phyloP scores from a whole-genome alignment of 148 eudicot species.

The Gaultheria prostrata region DNA sequence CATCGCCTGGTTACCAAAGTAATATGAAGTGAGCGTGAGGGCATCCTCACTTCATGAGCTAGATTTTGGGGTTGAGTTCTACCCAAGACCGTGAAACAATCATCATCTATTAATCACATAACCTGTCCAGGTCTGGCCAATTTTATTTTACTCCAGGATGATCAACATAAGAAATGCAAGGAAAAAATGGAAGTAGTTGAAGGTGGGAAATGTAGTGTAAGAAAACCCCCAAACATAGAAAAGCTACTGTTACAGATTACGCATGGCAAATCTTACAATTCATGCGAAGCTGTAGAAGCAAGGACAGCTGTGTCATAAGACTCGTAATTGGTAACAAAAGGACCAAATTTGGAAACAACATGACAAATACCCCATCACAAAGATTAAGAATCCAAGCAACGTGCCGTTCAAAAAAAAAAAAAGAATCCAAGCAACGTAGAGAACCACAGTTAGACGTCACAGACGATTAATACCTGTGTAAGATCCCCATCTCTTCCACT shows the following conservation, averaged over 20 bases:
- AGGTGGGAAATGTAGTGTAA: not conserved
- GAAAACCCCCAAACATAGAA: not conserved
- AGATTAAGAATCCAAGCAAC: not conserved
- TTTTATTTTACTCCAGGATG: not conserved
- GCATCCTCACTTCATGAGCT: no score
- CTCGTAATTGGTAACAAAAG: not conserved
- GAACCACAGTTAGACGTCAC: not conserved
- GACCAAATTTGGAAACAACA: not conserved
- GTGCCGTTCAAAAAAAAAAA: no score
- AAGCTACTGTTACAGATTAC: not conserved
- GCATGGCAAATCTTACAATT: not conserved
- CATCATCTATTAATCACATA: not conserved
- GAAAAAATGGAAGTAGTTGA: not conserved
- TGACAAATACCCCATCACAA: not conserved
- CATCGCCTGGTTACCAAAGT: no score
- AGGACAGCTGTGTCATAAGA: not conserved
- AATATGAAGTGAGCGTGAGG: no score
- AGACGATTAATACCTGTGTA: slow-evolving; percentile 61
- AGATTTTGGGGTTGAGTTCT: no score
- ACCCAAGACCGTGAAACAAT: no score
- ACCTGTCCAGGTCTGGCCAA: not conserved
- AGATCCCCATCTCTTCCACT: slow-evolving; percentile 96
- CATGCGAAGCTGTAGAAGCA: not conserved
- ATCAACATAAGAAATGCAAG: not conserved
- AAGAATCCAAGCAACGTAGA: not conserved